Evolutionary conservation across 768 basidiomycete genomes (phyloP).

Genomic region (Pisolithus orientalis): DNA sequence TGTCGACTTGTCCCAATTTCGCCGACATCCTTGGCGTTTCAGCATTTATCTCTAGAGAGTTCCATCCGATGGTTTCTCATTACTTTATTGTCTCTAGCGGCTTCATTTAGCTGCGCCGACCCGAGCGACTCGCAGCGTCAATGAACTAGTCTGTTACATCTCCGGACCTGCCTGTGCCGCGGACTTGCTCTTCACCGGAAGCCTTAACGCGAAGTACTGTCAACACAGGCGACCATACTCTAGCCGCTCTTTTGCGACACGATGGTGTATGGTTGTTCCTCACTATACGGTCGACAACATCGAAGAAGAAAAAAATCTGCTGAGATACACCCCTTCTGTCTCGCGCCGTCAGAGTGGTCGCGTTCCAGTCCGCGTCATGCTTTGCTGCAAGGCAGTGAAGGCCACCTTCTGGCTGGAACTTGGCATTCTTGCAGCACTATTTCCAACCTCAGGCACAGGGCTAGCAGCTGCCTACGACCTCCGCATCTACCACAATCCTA

Average conservation of each 20-base stretch:
- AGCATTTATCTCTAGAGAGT: too few relatives aligned
- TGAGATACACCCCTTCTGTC: slow-evolving; percentile 22
- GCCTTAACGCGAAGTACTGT: slow-evolving; percentile 24
- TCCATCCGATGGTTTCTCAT: slow-evolving; percentile 8
- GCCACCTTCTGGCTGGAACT: neutral
- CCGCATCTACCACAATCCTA: slow-evolving; percentile 21
- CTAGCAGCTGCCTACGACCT: slow-evolving; percentile 14
- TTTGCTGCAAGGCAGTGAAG: neutral
- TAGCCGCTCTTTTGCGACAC: neutral
- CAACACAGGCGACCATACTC: slow-evolving; percentile 12
- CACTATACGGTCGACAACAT: too few relatives aligned
- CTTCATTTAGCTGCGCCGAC: slow-evolving; percentile 21
- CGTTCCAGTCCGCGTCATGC: neutral
- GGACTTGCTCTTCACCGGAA: slow-evolving; percentile 16
- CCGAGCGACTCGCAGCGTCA: slow-evolving; percentile 20
- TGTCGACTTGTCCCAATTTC: too few relatives aligned
- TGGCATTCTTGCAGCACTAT: slow-evolving; percentile 10
- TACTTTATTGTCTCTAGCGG: too few relatives aligned
- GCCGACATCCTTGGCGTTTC: too few relatives aligned
- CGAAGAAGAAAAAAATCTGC: slow-evolving; percentile 6
- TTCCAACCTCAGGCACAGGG: slow-evolving; percentile 14
- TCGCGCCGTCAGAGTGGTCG: slow-evolving; percentile 24
- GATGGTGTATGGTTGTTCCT: neutral
- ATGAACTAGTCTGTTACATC: slow-evolving; percentile 9
- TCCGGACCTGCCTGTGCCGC: slow-evolving; percentile 22